Conservation (phyloP, 2,329 filamentous ascomycete species). For the Botrytis byssoidea region DNA sequence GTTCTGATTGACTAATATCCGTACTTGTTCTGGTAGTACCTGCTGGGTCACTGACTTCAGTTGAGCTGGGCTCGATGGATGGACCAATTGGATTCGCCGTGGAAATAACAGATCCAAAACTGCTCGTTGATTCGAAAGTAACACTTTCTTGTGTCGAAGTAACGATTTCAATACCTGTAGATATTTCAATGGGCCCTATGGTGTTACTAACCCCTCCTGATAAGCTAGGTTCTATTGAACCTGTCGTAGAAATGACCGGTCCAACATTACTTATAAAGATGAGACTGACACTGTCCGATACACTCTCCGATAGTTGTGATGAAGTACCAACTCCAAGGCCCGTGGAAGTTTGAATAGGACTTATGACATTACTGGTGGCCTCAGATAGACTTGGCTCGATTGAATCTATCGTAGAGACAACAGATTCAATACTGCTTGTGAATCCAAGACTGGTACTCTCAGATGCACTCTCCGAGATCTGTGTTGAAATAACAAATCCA, state of each 20-base stretch:
- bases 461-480: not conserved
- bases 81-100: too few species aligned
- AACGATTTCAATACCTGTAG: not conserved
- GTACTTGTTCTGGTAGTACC: not conserved
- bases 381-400: not conserved
- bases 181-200: not conserved
- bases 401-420: not conserved
- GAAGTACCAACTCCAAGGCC: not conserved
- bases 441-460: not conserved
- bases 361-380: not conserved
- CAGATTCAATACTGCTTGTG: not conserved
- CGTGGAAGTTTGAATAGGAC: not conserved
- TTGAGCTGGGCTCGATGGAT: too few species aligned
- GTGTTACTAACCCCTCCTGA: not conserved
- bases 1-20: not conserved
- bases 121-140: too few species aligned
- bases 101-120: too few species aligned
- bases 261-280: not conserved
- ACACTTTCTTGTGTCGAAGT: not conserved
- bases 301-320: not conserved
- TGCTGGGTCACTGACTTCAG: not conserved
- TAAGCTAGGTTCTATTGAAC: not conserved
- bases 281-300: not conserved
- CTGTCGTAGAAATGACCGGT: not conserved
- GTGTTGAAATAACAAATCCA: not conserved